Evolutionary conservation across 331 rosid genomes (phyloP).

Genomic region (Erythrophleum ivorense): DNA sequence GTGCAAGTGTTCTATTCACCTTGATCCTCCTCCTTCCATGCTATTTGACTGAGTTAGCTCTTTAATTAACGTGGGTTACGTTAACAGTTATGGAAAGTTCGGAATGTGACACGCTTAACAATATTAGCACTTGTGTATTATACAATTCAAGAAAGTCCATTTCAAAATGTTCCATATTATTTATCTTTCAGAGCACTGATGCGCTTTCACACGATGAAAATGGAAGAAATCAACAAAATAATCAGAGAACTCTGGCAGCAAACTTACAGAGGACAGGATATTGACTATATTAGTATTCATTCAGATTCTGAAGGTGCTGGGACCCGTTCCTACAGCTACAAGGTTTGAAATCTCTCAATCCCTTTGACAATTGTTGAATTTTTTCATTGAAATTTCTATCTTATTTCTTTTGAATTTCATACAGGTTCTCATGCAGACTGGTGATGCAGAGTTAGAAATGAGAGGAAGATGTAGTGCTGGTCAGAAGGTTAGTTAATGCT

Average conservation of each 20-base stretch:
- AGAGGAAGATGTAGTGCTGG: slow-evolving; percentile 99
- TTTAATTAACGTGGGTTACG: no score
- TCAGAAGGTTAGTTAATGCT: slow-evolving; percentile 68
- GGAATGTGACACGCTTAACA: no score
- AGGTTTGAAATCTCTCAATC: slow-evolving; percentile 50
- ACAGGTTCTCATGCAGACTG: slow-evolving; percentile 98
- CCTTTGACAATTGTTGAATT: slow-evolving; percentile 21
- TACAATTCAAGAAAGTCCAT: slow-evolving; percentile 23
- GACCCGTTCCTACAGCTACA: slow-evolving; percentile 96
- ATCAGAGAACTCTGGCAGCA: slow-evolving; percentile 98
- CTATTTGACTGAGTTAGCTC: no score
- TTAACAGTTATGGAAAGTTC: no score
- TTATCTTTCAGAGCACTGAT: slow-evolving; percentile 78
- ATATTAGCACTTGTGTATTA: neutral
- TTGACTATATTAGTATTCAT: slow-evolving; percentile 86
- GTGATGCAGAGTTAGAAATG: slow-evolving; percentile 96
- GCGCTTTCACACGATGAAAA: slow-evolving; percentile 98
- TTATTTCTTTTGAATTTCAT: slow-evolving; percentile 41
- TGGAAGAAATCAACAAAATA: slow-evolving; percentile 99
- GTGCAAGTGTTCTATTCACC: no score
- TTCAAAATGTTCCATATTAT: slow-evolving; percentile 30
- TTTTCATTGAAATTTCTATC: slow-evolving; percentile 5
- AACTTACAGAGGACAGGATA: slow-evolving; percentile 97
- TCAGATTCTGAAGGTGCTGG: slow-evolving; percentile 98
- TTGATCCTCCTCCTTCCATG: no score